Conservation (phyloP, 2,329 filamentous ascomycete species). For the Fusarium hostae region DNA sequence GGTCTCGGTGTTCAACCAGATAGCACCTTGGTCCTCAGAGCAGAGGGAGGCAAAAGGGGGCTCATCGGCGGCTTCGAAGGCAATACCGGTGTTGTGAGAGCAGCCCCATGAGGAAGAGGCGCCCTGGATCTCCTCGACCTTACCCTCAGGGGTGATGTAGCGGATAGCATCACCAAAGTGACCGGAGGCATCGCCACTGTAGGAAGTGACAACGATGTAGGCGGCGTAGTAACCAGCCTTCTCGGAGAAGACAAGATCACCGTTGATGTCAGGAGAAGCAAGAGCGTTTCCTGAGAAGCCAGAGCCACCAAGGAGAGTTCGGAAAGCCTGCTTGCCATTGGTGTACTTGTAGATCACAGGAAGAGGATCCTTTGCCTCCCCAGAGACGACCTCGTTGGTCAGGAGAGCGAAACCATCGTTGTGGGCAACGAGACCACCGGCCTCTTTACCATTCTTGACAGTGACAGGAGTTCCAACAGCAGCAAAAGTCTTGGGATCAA, state of each 20-base stretch:
- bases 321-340: slow-evolving; percentile 65
- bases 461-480: slow-evolving; percentile 63
- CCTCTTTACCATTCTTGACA: slow-evolving; percentile 66
- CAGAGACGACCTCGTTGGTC: slow-evolving; percentile 66
- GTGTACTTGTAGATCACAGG: slow-evolving; percentile 69
- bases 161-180: slow-evolving; percentile 67
- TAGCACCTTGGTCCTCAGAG: slow-evolving; percentile 70
- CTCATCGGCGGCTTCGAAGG: slow-evolving; percentile 68
- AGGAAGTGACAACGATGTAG: slow-evolving; percentile 70
- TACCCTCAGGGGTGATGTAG: slow-evolving; percentile 61
- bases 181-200: slow-evolving; percentile 63
- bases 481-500: slow-evolving; percentile 65
- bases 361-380: slow-evolving; percentile 63
- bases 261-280: slow-evolving; percentile 69
- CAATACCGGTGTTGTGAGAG: slow-evolving; percentile 73
- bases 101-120: slow-evolving; percentile 69
- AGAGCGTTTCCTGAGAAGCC: slow-evolving; percentile 61
- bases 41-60: slow-evolving; percentile 69
- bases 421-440: slow-evolving; percentile 69
- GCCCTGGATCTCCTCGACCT: slow-evolving; percentile 61
- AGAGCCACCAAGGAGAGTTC: slow-evolving; percentile 69
- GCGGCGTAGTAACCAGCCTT: slow-evolving; percentile 67
- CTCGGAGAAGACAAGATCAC: slow-evolving; percentile 70
- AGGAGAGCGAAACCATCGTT: slow-evolving; percentile 73
- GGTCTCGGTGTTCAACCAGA: slow-evolving; percentile 71